A percentile compares a stretch with the other conserved stretches of the same genome.
Conservation (phyloP, 257 asterid species). For the Nicotiana noctiflora region DNA sequence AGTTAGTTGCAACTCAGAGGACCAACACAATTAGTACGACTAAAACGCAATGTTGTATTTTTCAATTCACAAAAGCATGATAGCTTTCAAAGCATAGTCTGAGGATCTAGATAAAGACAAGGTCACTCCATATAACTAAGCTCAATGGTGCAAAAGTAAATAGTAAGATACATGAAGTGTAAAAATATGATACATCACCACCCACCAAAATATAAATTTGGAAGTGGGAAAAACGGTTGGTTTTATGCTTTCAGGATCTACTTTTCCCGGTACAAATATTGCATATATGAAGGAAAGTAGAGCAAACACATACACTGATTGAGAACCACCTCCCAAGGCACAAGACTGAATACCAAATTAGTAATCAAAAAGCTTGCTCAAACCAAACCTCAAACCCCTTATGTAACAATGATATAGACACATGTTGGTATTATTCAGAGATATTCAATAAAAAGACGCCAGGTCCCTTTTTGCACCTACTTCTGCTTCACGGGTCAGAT, state of each 20-base stretch:
- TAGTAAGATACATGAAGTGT: background rate
- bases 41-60: background rate
- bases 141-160: background rate
- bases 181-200: background rate
- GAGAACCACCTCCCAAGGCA: no score
- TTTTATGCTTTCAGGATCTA: background rate
- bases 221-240: no score
- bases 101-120: background rate
- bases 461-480: background rate
- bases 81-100: background rate
- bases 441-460: background rate
- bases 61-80: background rate
- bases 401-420: background rate
- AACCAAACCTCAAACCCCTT: background rate
- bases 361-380: background rate
- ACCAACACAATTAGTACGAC: background rate
- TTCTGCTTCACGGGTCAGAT: background rate
- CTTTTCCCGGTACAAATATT: background rate
- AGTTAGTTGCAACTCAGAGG: slow-evolving; percentile 21
- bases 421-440: background rate
- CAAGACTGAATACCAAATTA: background rate
- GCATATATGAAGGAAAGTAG: background rate
- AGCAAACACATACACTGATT: no score
- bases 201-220: background rate
- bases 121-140: background rate